Evolutionary conservation across 1,284 basidiomycete species (phyloP), one percentile per base, ranked within the genome.

Genomic region (Mycena sp.): DNA sequence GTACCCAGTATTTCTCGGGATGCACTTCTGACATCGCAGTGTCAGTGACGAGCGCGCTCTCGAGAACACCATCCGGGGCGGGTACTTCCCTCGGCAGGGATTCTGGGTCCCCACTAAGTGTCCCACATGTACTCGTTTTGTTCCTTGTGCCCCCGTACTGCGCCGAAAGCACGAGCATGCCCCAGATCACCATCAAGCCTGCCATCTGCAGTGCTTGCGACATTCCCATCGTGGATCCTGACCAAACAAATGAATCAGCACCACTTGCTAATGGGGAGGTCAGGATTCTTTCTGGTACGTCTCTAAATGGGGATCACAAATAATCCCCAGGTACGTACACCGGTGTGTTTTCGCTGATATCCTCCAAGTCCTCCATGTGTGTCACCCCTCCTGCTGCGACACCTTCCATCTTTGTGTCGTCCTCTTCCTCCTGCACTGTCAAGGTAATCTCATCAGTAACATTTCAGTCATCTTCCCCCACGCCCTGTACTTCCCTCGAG

Each of bases 261-360:
- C 23, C 50, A 26, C 37, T 29, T 28, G 50, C 17, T 21, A 23
- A 16, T 30, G 17, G 30, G 9, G 23, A 25, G n/a, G 32, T 17
- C 10, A 17, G 19, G 4, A 12, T 26, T 35, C 2, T 21, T 35
- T 38, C 14, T 38, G 50, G 58, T 59, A 59, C 50, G 40, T 52
- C 58, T 50, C 58, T 59, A 23, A 10, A 40, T 14, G 58, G 58
- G 58, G 58, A 59, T 59, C 49, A n/a, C n/a, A n/a, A n/a, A n/a
- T n/a, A n/a, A n/a, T n/a, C n/a, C n/a, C n/a, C n/a, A n/a, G n/a
- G n/a, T 58, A 35, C 21, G 30, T 51, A 41, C 57, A 51, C 49
- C 43, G 9, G 37, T 10, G 29, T 58, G 48, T 51, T 32, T 44
- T 51, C 30, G 48, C 57, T 58, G 2, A 29, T 23, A 12, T 19